Base-by-base conservation (phyloP, 2,329 filamentous ascomycete genomes). In the Emergomyces africanus region DNA sequence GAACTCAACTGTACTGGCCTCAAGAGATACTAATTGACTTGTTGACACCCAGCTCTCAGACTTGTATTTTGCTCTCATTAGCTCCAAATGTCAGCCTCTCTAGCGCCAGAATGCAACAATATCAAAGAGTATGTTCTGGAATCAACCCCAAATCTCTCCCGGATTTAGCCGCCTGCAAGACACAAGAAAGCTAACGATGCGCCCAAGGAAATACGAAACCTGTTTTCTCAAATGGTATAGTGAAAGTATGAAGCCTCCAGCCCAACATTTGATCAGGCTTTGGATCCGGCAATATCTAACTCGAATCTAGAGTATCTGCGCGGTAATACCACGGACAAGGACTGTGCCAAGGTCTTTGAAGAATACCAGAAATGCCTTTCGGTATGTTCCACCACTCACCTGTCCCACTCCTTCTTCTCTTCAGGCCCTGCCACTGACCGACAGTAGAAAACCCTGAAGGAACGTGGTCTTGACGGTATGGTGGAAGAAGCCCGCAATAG, bases 181-280 rank as follows among this genome's bases (percentile, higher is more conserved):
- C 14, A 20, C 25, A 8, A 53, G 41, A 56, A 23, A 37, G 48
- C 61, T 64, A 54, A 64, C 56, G 42, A 48, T 54, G n/a, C 23
- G 28, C 50, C 49, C 55, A 54, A 96, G 91, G 72, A 89, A 86
- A 67, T 99, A 99, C 71, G 94, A 99, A 73, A 91, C 87, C 57
- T 99, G 94, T 77, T 99, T 99, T 72, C 78, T 99, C 64, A 97
- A 96, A 76, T 99, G 94, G 94, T 99, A 99, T 74, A 96, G 91
- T 71, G 94, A 99, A 76, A 97, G 94, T 96, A 79, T 61, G 86
- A 74, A 33, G 2, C 64, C 30, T 57, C 56, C n/a, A n/a, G 33
- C 20, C 39, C 30, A 39, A 55, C 20, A 23, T 57, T 57, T 49
- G 6, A 2, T 50, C 8, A 28, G 37, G 30, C 37, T 44, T 44